Evolutionary conservation across 768 basidiomycete species (phyloP), one percentile per base, ranked within the genome.

Genomic region (Hysterangium stoloniferum): DNA sequence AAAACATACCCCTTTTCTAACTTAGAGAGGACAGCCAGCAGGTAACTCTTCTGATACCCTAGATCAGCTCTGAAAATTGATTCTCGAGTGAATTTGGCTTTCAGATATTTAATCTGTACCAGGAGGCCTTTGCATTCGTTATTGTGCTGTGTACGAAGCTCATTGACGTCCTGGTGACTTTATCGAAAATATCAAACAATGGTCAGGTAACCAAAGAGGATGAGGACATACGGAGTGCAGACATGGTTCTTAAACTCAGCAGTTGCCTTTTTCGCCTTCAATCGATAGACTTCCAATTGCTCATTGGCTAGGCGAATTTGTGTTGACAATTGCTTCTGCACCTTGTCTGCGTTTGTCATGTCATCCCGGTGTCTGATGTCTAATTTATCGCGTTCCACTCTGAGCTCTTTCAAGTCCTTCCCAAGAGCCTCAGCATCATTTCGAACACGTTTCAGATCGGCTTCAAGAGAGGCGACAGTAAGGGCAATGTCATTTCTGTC

Each of bases 41-140:
- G 72, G 63, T 97, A 97, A 41, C 76, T 71, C 63, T 99, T 99
- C 70, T 98, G 96, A 59, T 91, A 82, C 13, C 75, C 71, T 38
- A 97, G 72, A 57, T 82, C 82, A 52, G 71, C 72, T 29, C 95
- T 78, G 71, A 96, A 78, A 1, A 74, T 73, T 8, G 82, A 78
- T 68, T 99, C 96, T 22, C 95, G 77, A 2, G 79, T 85, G 65
- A 84, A 94, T 62, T 90, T 91, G 48, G 86, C 85, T 64, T 98
- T 95, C 57, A 98, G 73, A 66, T 96, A 97, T 35, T 75, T 77
- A 52, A 96, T 91, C 64, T 96, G 91, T 6, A 89, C 79, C 43
- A 98, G 81, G 17, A 97, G 71, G 7, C 91, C 90, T 61, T 92
- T 93, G 70, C 86, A 86, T 62, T 97, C 92, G 55, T 80, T 78